Conservation (phyloP, 768 basidiomycete species). For the Rhizopogon sp. region DNA sequence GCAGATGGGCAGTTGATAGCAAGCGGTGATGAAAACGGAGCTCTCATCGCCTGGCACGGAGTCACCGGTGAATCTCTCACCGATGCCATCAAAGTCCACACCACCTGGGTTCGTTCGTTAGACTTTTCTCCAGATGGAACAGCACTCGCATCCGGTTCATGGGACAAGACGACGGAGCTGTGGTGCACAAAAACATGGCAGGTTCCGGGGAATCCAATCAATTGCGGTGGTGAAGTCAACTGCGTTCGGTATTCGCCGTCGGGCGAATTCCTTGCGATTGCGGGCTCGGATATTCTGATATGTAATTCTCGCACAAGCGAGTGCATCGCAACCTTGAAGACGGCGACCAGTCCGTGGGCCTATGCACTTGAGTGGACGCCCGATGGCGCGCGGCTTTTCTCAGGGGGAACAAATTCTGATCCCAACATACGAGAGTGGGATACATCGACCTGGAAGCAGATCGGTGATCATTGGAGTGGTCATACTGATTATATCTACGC, state of each 20-base stretch:
- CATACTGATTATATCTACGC: neutral
- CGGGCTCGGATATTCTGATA: neutral
- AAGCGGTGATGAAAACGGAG: neutral
- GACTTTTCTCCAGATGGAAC: neutral
- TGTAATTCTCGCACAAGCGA: neutral
- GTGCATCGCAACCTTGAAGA: neutral
- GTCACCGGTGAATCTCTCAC: no score
- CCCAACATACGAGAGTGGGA: neutral
- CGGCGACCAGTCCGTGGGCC: no score
- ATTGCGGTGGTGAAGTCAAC: no score
- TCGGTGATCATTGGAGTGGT: neutral
- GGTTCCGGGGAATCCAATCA: neutral
- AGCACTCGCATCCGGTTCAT: neutral
- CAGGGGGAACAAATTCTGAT: neutral
- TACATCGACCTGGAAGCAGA: neutral
- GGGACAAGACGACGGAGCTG: neutral
- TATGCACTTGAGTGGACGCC: neutral
- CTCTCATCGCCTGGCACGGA: neutral
- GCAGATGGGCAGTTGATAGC: neutral
- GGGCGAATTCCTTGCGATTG: neutral
- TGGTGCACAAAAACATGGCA: neutral
- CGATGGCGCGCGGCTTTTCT: neutral
- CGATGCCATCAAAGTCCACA: neutral
- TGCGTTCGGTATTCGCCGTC: neutral
- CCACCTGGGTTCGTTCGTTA: neutral